phyloP scores from a whole-genome alignment of 345 rosid genomes.

The Eucalyptus curtisii region DNA sequence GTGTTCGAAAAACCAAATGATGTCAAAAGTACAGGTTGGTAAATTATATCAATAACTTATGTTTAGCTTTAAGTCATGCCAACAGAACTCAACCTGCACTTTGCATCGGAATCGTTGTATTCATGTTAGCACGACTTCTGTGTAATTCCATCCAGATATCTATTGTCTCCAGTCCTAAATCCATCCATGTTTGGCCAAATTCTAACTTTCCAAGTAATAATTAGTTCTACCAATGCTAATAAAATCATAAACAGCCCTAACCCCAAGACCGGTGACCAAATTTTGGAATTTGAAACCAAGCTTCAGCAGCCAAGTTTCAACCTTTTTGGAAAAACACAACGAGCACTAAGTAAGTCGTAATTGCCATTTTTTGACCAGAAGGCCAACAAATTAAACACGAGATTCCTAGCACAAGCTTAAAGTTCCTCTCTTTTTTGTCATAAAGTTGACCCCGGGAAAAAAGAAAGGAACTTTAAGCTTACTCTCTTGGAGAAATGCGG shows the following conservation, averaged over 20 bases:
- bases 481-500: constrained; percentile 79
- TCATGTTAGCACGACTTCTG: not conserved
- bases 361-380: not conserved
- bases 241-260: not conserved
- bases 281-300: not conserved
- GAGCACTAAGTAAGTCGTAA: not conserved
- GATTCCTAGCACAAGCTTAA: not conserved
- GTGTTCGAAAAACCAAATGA: not conserved
- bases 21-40: not conserved
- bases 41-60: not conserved
- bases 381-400: not conserved
- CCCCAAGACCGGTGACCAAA: not conserved
- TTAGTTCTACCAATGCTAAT: not conserved
- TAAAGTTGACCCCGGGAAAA: not conserved
- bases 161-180: not conserved
- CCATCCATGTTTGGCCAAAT: not conserved
- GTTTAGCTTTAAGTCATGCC: not conserved
- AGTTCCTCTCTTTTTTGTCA: not conserved
- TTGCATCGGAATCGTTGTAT: not conserved
- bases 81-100: not conserved
- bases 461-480: not conserved
- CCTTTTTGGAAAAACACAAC: not conserved
- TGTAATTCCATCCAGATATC: not conserved
- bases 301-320: not conserved
- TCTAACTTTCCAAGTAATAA: not conserved